Evolutionary conservation across 73 alveolate genomes (phyloP), one percentile per base, ranked within the genome.

Genomic region (Durusdinium trenchii): DNA sequence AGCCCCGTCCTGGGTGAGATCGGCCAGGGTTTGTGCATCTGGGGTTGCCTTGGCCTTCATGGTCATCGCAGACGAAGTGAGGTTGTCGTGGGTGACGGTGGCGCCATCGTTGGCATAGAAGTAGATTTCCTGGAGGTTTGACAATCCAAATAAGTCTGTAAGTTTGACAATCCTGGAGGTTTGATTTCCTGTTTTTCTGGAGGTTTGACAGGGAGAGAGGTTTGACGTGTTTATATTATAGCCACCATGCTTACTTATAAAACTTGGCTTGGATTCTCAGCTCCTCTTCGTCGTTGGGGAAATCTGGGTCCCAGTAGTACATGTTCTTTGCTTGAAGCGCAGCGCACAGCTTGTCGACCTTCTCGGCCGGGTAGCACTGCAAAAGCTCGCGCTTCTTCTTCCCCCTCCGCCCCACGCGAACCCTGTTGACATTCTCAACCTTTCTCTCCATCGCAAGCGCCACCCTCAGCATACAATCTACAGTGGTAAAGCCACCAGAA

Each of bases 81-180:
- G 3, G 16, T 84, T 84, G 54, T 51, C 94, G 9, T 30, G 30
- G 54, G 36, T 9, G 42, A 84, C 75, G 2, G 51, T 0, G 38
- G 20, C 16, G 14, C 48, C 78, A 1, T n/a, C 51, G 52, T 40
- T 36, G 40, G 78, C n/a, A 38, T 84, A 84, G 40, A 50, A 84
- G 54, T 51, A 84, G 14, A 84, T 84, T 52, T 84, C 94, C 94
- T 84, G 94, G 47, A 36, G 92, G 50, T 47, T n/a, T n/a, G n/a
- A n/a, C n/a, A n/a, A n/a, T n/a, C n/a, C n/a, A n/a, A n/a, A n/a
- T n/a, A n/a, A n/a, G n/a, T n/a, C n/a, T n/a, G n/a, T n/a, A n/a
- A n/a, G n/a, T n/a, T n/a, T n/a, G n/a, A n/a, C n/a, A n/a, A n/a
- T n/a, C n/a, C n/a, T n/a, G n/a, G n/a, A n/a, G n/a, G n/a, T n/a